Percentiles rank a stretch among this genome's conserved stretches.
Conservation (phyloP, 805 yeast genomes). For the Hemisphaericaspora nanyangensis region DNA sequence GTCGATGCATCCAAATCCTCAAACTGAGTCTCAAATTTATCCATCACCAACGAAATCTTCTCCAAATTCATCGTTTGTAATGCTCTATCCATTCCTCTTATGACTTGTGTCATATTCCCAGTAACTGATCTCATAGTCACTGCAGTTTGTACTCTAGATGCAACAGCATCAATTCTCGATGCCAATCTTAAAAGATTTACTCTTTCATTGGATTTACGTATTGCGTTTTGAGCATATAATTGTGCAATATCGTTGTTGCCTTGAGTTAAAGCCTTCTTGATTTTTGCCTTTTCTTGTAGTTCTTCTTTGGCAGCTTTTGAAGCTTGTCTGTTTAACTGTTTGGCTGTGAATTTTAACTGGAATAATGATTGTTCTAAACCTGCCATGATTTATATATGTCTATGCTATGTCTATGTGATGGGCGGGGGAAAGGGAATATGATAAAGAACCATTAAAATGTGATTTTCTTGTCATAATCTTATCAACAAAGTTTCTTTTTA, state of each 20-base stretch:
- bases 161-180: constrained; percentile 92
- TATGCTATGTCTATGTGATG: not conserved
- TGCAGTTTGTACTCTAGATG: constrained; percentile 94
- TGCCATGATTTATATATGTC: constrained; percentile 23
- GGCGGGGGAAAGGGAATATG: not conserved
- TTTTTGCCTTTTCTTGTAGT: constrained; percentile 76
- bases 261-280: constrained; percentile 80
- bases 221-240: constrained; percentile 93
- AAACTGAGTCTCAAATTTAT: constrained; percentile 91
- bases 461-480: constrained; percentile 2
- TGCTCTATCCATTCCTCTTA: constrained; percentile 94
- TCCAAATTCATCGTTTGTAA: constrained; percentile 94
- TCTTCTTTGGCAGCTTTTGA: constrained; percentile 89
- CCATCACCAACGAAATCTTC: constrained; percentile 91
- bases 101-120: constrained; percentile 89
- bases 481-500: not conserved
- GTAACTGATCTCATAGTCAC: constrained; percentile 96
- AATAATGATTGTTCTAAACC: constrained; percentile 53
- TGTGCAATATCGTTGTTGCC: constrained; percentile 91
- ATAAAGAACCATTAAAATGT: not conserved
- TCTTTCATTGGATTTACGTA: constrained; percentile 84
- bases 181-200: constrained; percentile 77
- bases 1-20: constrained; percentile 94
- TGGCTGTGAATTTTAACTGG: constrained; percentile 83
- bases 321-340: constrained; percentile 87